Base-by-base conservation (phyloP, 2,329 filamentous ascomycete genomes). In the Scedosporium aurantiacum region DNA sequence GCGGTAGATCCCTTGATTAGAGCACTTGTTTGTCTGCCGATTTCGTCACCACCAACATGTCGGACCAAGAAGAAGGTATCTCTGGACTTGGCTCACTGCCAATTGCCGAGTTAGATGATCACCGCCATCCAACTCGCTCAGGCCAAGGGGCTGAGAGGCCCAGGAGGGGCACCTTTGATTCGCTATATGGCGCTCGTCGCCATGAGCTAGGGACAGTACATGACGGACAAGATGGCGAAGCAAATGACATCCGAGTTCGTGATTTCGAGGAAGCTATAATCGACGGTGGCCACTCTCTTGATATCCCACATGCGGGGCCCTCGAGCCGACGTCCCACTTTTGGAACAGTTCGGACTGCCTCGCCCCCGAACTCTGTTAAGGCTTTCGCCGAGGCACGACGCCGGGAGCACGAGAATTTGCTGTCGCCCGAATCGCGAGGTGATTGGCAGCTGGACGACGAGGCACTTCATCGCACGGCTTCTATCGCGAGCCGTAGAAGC, bases 281-380 rank as follows among this genome's bases (percentile, higher is more conserved):
- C 45, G 74, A 76, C 60, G 90, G 96, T 66, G 92, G 96, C 60
- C 87, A 89, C 50, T 79, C 75, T 66, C 76, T 75, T 14, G 75
- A 76, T 23, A 65, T 72, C 5, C 79, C 80, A n/a, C 75, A 76
- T 5, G 70, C 70, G 18, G 66, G 70, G 37, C 72, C 75, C 5
- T 79, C 76, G 43, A 76, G 75, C 62, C 82, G 83, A 16, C 80
- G 82, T 62, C 78, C 81, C 62, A 82, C 82, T 58, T 76, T 87
- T 60, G 80, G 80, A 37, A 83, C 82, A 1, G 73, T 78, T 55
- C 82, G 90, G 61, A 91, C 90, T 1, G 78, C 84, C 2, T 97
- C 94, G 5, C 93, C 93, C 10, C 94, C 94, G 6, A 99, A 97
- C 73, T 99, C 94, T 0, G 91, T 99, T 59, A 96, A 97, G 73